phyloP scores from a whole-genome alignment of 805 yeast genomes.

The Saccharomyces kudriavzevii region DNA sequence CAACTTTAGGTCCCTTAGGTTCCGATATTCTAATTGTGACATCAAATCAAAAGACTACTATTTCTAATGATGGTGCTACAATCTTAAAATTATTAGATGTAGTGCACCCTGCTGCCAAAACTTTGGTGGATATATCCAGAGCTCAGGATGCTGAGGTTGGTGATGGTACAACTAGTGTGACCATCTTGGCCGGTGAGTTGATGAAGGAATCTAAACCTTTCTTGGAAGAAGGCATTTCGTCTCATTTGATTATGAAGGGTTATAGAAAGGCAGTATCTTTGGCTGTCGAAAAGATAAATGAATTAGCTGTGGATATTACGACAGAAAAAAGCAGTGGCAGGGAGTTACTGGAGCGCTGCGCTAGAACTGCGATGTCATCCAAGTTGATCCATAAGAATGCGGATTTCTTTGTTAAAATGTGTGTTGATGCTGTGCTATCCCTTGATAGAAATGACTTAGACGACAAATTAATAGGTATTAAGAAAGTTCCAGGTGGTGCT shows the following conservation, averaged over 20 bases:
- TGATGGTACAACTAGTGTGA: constrained; percentile 95
- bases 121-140: constrained; percentile 86
- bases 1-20: constrained; percentile 96
- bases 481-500: constrained; percentile 92
- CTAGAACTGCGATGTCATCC: constrained; percentile 95
- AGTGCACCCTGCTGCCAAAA: constrained; percentile 97
- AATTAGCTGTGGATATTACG: constrained; percentile 64
- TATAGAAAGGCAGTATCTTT: constrained; percentile 72
- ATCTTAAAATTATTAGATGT: constrained; percentile 85
- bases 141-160: constrained; percentile 98
- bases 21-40: constrained; percentile 88
- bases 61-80: constrained; percentile 98
- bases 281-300: constrained; percentile 66
- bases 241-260: constrained; percentile 83
- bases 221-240: constrained; percentile 92
- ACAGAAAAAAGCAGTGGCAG: constrained; percentile 46
- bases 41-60: constrained; percentile 78
- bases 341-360: constrained; percentile 79
- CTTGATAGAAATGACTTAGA: constrained; percentile 80
- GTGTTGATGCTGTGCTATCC: constrained; percentile 86
- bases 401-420: constrained; percentile 88
- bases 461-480: constrained; percentile 86
- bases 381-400: constrained; percentile 84
- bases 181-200: constrained; percentile 89
- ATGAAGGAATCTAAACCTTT: constrained; percentile 83